These are phyloP conservation scores for Lasiosphaeris hirsuta DNA, from an alignment of 495 filamentous ascomycete genomes.

Conservation along the genomic window DNA sequence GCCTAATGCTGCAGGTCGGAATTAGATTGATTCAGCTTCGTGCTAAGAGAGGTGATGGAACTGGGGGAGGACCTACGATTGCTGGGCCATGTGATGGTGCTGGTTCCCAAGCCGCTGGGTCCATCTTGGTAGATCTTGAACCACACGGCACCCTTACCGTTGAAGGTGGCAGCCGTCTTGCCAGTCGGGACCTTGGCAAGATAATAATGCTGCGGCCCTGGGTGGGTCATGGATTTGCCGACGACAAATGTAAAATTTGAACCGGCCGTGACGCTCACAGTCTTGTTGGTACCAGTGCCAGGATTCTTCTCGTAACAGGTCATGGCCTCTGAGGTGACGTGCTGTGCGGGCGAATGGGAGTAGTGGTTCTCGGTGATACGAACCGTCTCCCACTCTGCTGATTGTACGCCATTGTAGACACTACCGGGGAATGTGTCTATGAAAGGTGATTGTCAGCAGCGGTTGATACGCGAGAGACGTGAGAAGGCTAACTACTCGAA, in stretches of 20 bases:
- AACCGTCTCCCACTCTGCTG: conserved; percentile 42
- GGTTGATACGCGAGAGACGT: too few relatives aligned
- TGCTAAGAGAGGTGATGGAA: too few relatives aligned
- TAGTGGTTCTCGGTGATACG: conserved; percentile 45
- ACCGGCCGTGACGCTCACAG: conserved; percentile 22
- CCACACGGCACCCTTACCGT: conserved; percentile 50
- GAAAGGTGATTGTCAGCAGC: background rate
- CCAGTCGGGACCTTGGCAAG: conserved; percentile 47
- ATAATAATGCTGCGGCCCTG: conserved; percentile 46
- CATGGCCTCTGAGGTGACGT: conserved; percentile 41
- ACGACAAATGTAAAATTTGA: conserved; percentile 24
- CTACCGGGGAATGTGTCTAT: conserved; percentile 28
- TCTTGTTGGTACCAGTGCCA: conserved; percentile 25
- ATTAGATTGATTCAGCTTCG: too few relatives aligned
- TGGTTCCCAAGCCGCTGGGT: conserved; percentile 32
- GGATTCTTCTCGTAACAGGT: conserved; percentile 38
- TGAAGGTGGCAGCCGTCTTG: conserved; percentile 42
- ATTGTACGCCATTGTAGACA: conserved; percentile 28
- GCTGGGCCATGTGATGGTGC: conserved; percentile 41
- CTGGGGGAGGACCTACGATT: conserved; percentile 28
- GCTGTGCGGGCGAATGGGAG: conserved; percentile 34
- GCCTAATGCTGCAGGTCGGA: too few relatives aligned
- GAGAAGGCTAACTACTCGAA: too few relatives aligned
- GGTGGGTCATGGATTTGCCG: conserved; percentile 24
- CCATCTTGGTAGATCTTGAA: conserved; percentile 52